Evolutionary conservation across 1,284 basidiomycete genomes (phyloP).

Genomic region (Ceratobasidium sp.): DNA sequence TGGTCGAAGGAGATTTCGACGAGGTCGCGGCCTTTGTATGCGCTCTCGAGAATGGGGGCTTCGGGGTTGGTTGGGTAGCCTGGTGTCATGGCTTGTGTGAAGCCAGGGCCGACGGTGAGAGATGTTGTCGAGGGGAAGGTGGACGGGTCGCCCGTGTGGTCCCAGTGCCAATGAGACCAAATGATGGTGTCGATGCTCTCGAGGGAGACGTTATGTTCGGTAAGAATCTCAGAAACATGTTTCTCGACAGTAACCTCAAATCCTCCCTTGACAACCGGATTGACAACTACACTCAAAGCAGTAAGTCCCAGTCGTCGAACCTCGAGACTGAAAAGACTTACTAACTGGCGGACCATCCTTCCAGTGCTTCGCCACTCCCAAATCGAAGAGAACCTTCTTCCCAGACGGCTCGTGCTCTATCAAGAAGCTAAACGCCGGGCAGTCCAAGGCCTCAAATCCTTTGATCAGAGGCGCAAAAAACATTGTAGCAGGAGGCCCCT

Average conservation of each 20-base stretch:
- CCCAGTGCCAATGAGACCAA: conserved; percentile 40
- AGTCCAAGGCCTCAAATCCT: conserved; percentile 1
- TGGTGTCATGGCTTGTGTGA: conserved; percentile 27
- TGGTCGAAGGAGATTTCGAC: conserved; percentile 19
- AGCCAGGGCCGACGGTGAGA: conserved; percentile 32
- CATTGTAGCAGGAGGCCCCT: not conserved
- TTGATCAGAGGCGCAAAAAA: conserved; percentile 13
- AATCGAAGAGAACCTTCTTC: conserved; percentile 19
- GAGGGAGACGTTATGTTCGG: conserved; percentile 13
- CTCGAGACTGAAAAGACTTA: not conserved
- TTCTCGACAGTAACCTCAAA: conserved; percentile 12
- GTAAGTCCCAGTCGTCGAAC: not conserved
- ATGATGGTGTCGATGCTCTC: conserved; percentile 22
- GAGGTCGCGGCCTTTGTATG: conserved; percentile 29
- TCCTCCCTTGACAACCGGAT: not conserved
- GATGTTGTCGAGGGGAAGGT: conserved; percentile 23
- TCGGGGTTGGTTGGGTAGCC: conserved; percentile 33
- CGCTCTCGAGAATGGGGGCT: conserved; percentile 20
- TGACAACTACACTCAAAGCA: not conserved
- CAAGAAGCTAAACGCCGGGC: conserved; percentile 17
- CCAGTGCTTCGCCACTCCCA: conserved; percentile 31
- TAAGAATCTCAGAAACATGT: conserved; percentile 20
- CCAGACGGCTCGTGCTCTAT: conserved; percentile 30
- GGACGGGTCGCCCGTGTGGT: conserved; percentile 38
- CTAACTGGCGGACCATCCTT: conserved; percentile 22